Evolutionary conservation across 306 rosid genomes (phyloP).

Genomic region (Elaeagnus macrophylla): DNA sequence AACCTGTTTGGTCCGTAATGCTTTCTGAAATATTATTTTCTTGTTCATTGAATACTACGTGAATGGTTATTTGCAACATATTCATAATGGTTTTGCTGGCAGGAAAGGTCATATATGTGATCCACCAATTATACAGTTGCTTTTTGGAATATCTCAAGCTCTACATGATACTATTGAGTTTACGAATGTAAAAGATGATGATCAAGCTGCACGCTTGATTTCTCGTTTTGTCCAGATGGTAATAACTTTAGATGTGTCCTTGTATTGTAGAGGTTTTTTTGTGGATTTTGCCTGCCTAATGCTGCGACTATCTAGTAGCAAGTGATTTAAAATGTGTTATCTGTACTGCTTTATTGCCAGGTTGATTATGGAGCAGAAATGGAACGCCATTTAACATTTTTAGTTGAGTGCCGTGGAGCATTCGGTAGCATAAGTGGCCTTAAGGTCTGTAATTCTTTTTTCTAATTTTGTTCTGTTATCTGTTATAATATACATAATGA

Average conservation of each 20-base stretch:
- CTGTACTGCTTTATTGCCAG: conserved; percentile 30
- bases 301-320: neutral
- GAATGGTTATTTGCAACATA: conserved; percentile 1
- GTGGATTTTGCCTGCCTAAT: neutral
- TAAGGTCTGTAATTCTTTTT: conserved; percentile 46
- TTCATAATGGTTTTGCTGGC: conserved; percentile 31
- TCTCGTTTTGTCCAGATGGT: conserved; percentile 71
- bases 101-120: conserved; percentile 53
- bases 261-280: neutral
- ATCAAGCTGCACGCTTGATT: conserved; percentile 65
- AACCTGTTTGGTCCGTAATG: neutral
- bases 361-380: conserved; percentile 68
- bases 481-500: no score
- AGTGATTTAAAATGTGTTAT: conserved; percentile 16
- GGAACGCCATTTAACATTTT: conserved; percentile 70
- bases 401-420: conserved; percentile 82
- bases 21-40: neutral
- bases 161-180: conserved; percentile 59
- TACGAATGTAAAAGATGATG: conserved; percentile 53
- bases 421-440: conserved; percentile 63
- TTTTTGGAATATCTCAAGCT: conserved; percentile 67
- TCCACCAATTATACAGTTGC: conserved; percentile 58
- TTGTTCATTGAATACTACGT: neutral
- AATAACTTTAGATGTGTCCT: conserved; percentile 16
- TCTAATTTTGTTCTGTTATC: conserved; percentile 1